Conservation (phyloP, 1,284 basidiomycete genomes). For the Tetrapyrgos nigripes region DNA sequence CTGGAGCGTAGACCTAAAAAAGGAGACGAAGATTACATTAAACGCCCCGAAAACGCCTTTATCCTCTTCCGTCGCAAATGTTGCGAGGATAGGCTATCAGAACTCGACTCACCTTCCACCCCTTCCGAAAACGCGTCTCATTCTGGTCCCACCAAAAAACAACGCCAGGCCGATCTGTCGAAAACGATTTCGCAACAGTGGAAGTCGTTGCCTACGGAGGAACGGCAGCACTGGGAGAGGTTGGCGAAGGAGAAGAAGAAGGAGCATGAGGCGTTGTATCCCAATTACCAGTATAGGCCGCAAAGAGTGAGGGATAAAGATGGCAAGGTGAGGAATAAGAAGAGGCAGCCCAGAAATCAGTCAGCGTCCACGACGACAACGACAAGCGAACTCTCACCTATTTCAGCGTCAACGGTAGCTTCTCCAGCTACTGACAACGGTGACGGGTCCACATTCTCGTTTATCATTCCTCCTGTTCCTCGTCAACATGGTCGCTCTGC, state of each 20-base stretch:
- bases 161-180: conserved; percentile 63
- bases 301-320: conserved; percentile 68
- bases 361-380: too few species aligned
- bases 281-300: conserved; percentile 45
- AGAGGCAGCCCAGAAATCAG: conserved; percentile 48
- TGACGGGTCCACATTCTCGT: conserved; percentile 46
- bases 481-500: conserved; percentile 55
- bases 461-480: conserved; percentile 51
- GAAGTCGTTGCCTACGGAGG: conserved; percentile 18
- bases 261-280: conserved; percentile 18
- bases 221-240: conserved; percentile 19
- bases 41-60: conserved; percentile 82
- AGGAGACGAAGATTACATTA: conserved; percentile 82
- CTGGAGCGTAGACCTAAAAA: conserved; percentile 77
- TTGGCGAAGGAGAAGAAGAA: conserved; percentile 23
- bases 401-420: not conserved
- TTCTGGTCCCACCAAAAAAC: conserved; percentile 56
- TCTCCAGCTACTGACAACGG: conserved; percentile 57
- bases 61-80: conserved; percentile 80
- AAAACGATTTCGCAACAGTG: conserved; percentile 67
- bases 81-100: conserved; percentile 68
- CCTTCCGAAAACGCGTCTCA: conserved; percentile 47
- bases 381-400: conserved; percentile 29
- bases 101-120: not conserved
- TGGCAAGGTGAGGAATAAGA: conserved; percentile 49